phyloP scores from a whole-genome alignment of 768 basidiomycete species.

The Guyanaporus albipodus region DNA sequence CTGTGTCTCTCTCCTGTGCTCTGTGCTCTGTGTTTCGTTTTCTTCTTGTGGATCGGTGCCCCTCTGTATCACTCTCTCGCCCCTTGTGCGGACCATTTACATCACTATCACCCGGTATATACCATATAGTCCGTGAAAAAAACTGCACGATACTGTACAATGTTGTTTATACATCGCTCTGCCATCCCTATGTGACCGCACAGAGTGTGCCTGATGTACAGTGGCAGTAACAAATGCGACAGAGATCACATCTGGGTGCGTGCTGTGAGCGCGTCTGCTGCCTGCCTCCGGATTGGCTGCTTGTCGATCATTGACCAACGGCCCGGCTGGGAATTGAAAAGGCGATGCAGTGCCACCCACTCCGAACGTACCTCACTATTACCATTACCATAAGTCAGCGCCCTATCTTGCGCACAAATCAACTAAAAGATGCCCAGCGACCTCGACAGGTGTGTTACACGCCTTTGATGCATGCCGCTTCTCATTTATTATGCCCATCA shows the following conservation, averaged over 20 bases:
- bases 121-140: conserved; percentile 28
- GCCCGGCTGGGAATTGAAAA: conserved; percentile 7
- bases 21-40: conserved; percentile 8
- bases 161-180: conserved; percentile 28
- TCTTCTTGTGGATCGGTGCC: conserved; percentile 17
- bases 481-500: conserved; percentile 23
- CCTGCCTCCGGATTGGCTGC: neutral
- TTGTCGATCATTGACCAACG: conserved; percentile 24
- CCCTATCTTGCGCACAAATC: conserved; percentile 23
- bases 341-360: conserved; percentile 26
- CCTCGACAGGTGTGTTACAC: conserved; percentile 49
- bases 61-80: conserved; percentile 21
- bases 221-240: conserved; percentile 8
- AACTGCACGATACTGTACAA: conserved; percentile 33
- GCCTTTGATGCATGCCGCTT: conserved; percentile 26
- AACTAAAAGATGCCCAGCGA: conserved; percentile 47
- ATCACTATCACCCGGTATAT: conserved; percentile 31
- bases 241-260: conserved; percentile 6
- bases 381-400: conserved; percentile 28
- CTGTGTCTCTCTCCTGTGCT: neutral
- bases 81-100: conserved; percentile 6
- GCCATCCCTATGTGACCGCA: conserved; percentile 8
- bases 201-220: conserved; percentile 26
- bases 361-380: conserved; percentile 22
- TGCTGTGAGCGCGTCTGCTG: conserved; percentile 3